phyloP scores from a whole-genome alignment of 768 basidiomycete species.

The Pleurotus tuber-regium region DNA sequence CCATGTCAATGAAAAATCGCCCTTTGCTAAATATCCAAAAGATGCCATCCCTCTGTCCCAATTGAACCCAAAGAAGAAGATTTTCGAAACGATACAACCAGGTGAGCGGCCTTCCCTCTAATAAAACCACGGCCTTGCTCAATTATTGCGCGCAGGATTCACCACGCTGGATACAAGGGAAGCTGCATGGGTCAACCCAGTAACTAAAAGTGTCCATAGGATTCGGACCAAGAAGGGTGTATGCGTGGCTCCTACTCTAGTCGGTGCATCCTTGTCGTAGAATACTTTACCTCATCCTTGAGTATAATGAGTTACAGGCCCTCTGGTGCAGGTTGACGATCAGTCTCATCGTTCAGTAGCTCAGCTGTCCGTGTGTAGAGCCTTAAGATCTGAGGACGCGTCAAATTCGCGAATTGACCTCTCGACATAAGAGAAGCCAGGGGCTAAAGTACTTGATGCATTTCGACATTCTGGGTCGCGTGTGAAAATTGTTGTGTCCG shows the following conservation, averaged over 20 bases:
- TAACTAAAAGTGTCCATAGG: constrained; percentile 72
- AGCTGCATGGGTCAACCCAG: constrained; percentile 91
- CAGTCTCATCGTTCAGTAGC: too few species aligned
- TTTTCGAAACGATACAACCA: constrained; percentile 96
- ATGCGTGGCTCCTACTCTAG: constrained; percentile 74
- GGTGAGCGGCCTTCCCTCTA: constrained; percentile 39
- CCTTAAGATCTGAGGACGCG: too few species aligned
- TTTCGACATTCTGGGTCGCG: too few species aligned
- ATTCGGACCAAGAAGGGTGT: constrained; percentile 86
- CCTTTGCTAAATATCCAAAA: constrained; percentile 20
- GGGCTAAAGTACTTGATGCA: too few species aligned
- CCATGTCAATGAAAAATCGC: not conserved
- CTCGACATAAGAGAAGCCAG: too few species aligned
- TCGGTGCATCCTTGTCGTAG: constrained; percentile 92
- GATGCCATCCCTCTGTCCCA: constrained; percentile 71
- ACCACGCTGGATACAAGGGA: constrained; percentile 84
- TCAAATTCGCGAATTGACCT: too few species aligned
- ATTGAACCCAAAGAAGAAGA: constrained; percentile 98
- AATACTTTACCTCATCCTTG: not conserved
- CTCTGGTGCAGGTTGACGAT: too few species aligned
- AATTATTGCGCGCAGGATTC: constrained; percentile 51
- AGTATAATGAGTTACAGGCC: not conserved
- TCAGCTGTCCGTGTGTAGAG: too few species aligned
- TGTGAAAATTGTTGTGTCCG: too few species aligned
- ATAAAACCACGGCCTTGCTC: not conserved